Conservation (phyloP, 148 eudicot species). For the Limonium bicolor region DNA sequence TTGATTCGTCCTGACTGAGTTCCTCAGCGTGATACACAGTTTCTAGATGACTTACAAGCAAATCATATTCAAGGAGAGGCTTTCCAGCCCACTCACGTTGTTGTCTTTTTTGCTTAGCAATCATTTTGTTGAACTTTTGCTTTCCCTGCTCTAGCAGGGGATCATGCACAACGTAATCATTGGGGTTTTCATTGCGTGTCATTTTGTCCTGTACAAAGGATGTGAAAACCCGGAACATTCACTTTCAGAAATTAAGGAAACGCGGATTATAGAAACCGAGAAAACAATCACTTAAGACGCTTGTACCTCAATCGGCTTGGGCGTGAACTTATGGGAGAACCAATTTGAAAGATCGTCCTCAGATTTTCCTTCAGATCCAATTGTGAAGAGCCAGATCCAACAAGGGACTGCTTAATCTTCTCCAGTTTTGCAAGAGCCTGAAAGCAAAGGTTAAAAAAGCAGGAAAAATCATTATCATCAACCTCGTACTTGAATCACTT, state of each 20-base stretch:
- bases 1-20: too few species aligned
- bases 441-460: not conserved
- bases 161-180: conserved; percentile 76
- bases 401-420: conserved; percentile 32
- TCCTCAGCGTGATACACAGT: too few species aligned
- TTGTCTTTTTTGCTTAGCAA: conserved; percentile 73
- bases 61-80: too few species aligned
- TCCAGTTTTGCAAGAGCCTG: conserved; percentile 81
- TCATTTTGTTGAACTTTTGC: conserved; percentile 82
- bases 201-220: conserved; percentile 72
- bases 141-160: conserved; percentile 91
- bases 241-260: too few species aligned
- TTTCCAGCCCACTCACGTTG: conserved; percentile 97
- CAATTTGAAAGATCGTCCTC: conserved; percentile 60
- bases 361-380: too few species aligned
- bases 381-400: too few species aligned
- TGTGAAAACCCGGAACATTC: too few species aligned
- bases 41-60: too few species aligned
- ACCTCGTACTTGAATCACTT: too few species aligned
- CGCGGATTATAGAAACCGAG: conserved; percentile 1
- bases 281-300: too few species aligned
- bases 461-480: not conserved
- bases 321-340: conserved; percentile 51
- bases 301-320: conserved; percentile 65
- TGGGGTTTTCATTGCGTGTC: conserved; percentile 54